These are phyloP conservation scores for Gyrodon lividus DNA, from an alignment of 768 basidiomycete genomes.

Conservation along the genomic window DNA sequence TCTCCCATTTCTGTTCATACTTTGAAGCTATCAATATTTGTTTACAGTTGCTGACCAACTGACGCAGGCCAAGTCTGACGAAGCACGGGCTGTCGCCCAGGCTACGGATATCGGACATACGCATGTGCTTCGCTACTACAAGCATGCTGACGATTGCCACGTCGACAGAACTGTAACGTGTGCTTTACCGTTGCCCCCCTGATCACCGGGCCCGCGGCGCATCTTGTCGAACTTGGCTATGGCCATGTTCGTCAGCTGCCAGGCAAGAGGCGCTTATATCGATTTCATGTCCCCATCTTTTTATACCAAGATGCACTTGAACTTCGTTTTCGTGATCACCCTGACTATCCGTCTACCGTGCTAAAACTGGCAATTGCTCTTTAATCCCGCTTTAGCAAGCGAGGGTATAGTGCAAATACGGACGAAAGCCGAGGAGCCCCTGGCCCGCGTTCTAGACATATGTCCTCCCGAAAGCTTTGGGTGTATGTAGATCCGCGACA, in stretches of 20 bases:
- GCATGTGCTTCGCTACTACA: neutral
- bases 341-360: neutral
- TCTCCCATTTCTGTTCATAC: no score
- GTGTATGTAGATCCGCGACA: neutral
- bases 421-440: constrained; percentile 6
- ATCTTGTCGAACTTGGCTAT: constrained; percentile 10
- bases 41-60: neutral
- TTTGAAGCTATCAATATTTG: no score
- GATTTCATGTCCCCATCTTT: constrained; percentile 5
- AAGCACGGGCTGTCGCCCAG: neutral
- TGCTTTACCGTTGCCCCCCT: constrained; percentile 7
- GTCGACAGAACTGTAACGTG: constrained; percentile 23
- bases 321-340: constrained; percentile 2
- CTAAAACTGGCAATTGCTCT: constrained; percentile 6
- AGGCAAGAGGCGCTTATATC: neutral
- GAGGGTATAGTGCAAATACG: neutral
- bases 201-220: constrained; percentile 13
- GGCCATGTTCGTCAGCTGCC: neutral
- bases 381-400: constrained; percentile 5
- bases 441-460: neutral
- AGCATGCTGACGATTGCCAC: neutral
- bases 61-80: neutral
- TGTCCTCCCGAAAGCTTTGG: neutral
- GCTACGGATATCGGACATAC: neutral
- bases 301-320: neutral